These are phyloP conservation scores for Saprolegnia parasitica DNA, from an alignment of 352 stramenopile species.

Conservation along the genomic window DNA sequence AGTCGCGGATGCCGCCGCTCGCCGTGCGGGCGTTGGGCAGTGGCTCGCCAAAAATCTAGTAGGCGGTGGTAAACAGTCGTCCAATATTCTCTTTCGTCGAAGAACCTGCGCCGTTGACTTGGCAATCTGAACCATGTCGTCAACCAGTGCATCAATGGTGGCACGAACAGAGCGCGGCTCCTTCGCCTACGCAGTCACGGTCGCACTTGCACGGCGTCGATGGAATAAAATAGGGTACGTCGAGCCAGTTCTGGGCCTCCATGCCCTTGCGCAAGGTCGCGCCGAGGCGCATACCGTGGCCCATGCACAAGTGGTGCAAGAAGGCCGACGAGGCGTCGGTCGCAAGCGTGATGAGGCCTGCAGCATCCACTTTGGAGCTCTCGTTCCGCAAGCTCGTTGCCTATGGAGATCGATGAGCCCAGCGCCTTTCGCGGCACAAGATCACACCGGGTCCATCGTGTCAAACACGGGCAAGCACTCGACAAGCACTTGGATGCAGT, in stretches of 20 bases:
- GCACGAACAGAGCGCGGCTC: conserved; percentile 67
- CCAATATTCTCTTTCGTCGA: too few relatives aligned
- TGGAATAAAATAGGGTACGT: conserved; percentile 36
- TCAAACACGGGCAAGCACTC: conserved; percentile 49
- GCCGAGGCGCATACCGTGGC: conserved; percentile 58
- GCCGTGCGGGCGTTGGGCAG: conserved; percentile 33
- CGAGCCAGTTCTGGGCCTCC: conserved; percentile 43
- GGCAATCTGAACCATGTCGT: conserved; percentile 48
- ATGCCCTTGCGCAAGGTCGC: conserved; percentile 41
- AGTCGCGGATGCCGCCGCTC: conserved; percentile 45
- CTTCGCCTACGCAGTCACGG: conserved; percentile 32
- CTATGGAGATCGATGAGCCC: conserved; percentile 9
- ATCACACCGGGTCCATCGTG: conserved; percentile 12
- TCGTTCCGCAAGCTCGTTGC: conserved; percentile 26
- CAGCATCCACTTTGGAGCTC: conserved; percentile 41
- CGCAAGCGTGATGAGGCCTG: conserved; percentile 73
- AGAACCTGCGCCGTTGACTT: conserved; percentile 61
- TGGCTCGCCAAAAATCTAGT: conserved; percentile 39
- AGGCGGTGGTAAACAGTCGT: too few relatives aligned
- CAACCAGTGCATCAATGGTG: conserved; percentile 54
- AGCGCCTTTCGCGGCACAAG: neutral
- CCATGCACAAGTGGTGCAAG: conserved; percentile 53
- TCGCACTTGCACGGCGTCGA: neutral
- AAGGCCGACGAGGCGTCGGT: conserved; percentile 54
- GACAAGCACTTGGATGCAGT: conserved; percentile 65